Evolutionary conservation across 345 rosid species (phyloP).

Genomic region (Boechera retrofracta): DNA sequence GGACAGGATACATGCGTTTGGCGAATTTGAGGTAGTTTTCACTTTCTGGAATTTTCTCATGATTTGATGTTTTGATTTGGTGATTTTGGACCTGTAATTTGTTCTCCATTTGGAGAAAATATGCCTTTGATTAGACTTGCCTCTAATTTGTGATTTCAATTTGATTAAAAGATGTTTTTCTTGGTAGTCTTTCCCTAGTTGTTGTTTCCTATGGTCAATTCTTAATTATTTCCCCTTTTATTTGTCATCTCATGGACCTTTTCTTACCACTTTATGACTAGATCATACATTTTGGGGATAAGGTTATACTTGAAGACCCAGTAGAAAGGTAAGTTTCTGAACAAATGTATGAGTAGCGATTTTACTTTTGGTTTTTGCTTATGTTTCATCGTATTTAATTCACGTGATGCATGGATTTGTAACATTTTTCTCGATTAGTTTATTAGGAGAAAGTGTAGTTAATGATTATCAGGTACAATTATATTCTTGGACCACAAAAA

Average conservation of each 20-base stretch:
- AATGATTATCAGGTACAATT: constrained; percentile 19
- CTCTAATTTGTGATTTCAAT: constrained; percentile 7
- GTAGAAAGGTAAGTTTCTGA: constrained; percentile 68
- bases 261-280: constrained; percentile 40
- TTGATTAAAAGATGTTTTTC: constrained; percentile 1
- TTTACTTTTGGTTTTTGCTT: background rate
- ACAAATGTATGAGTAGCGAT: constrained; percentile 7
- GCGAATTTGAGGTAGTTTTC: constrained; percentile 82
- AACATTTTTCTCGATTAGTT: constrained; percentile 28
- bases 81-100: constrained; percentile 3
- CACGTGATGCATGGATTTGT: constrained; percentile 34
- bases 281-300: constrained; percentile 88
- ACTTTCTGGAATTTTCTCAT: background rate
- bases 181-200: background rate
- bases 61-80: background rate
- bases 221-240: too few species aligned
- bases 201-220: background rate
- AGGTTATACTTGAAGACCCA: constrained; percentile 83
- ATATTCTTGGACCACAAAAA: constrained; percentile 30
- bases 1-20: constrained; percentile 82
- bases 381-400: constrained; percentile 11
- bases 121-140: constrained; percentile 7
- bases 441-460: constrained; percentile 19
- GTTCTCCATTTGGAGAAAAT: constrained; percentile 17
- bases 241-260: too few species aligned